These are phyloP conservation scores for Phytophthora syringae DNA, from an alignment of 352 stramenopile species.

Conservation along the genomic window DNA sequence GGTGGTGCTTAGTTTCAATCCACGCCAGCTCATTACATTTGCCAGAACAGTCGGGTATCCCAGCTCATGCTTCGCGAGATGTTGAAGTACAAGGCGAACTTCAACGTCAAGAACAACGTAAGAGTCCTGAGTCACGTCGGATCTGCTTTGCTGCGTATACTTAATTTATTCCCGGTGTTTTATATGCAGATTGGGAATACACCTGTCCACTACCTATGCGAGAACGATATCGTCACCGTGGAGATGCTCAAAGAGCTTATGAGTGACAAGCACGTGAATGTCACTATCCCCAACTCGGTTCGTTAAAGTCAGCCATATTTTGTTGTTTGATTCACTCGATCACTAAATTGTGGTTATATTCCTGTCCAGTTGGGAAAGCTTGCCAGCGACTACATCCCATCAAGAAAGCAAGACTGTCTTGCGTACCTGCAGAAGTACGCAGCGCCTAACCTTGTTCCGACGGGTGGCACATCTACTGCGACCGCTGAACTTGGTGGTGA, in stretches of 20 bases:
- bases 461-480: constrained; percentile 15
- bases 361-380: constrained; percentile 60
- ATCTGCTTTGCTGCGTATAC: not conserved
- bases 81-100: constrained; percentile 68
- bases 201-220: constrained; percentile 73
- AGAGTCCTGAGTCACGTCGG: not conserved
- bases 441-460: constrained; percentile 46
- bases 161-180: constrained; percentile 6
- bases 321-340: not conserved
- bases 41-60: constrained; percentile 64
- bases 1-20: constrained; percentile 62
- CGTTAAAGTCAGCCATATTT: constrained; percentile 15
- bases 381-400: constrained; percentile 66
- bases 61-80: constrained; percentile 50
- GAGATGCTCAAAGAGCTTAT: constrained; percentile 71
- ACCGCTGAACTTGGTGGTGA: constrained; percentile 60
- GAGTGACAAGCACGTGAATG: constrained; percentile 60
- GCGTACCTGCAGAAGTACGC: constrained; percentile 61
- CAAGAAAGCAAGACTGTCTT: constrained; percentile 66
- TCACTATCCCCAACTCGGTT: constrained; percentile 74
- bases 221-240: constrained; percentile 66
- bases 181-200: constrained; percentile 73
- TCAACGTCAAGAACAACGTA: constrained; percentile 82
- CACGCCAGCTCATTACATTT: constrained; percentile 76
- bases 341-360: constrained; percentile 4